A percentile compares a stretch with the other conserved stretches of the same genome.
Conservation (phyloP, 768 basidiomycete genomes). For the Auricularia sp. region DNA sequence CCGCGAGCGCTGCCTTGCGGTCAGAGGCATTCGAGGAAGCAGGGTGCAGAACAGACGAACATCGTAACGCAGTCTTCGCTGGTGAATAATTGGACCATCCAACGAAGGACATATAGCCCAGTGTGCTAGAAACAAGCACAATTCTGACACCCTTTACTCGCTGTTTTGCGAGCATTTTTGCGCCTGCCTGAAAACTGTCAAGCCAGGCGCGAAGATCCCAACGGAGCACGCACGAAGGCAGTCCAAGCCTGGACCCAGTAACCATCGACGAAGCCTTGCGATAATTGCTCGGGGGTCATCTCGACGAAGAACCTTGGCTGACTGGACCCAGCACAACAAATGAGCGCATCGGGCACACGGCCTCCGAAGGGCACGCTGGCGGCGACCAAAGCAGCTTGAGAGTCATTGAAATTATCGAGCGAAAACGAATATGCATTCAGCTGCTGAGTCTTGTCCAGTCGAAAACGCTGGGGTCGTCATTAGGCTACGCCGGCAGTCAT, state of each 20-base stretch:
- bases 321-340: slow-evolving; percentile 68
- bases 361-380: slow-evolving; percentile 47
- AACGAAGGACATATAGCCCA: slow-evolving; percentile 66
- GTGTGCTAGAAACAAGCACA: slow-evolving; percentile 62
- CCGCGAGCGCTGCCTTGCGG: slow-evolving; percentile 48
- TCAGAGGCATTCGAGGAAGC: too few relatives aligned
- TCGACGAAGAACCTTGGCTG: slow-evolving; percentile 74
- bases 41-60: slow-evolving; percentile 14
- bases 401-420: slow-evolving; percentile 40
- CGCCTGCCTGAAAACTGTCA: slow-evolving; percentile 41
- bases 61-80: slow-evolving; percentile 77
- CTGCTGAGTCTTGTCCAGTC: slow-evolving; percentile 17
- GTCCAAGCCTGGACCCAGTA: slow-evolving; percentile 51
- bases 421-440: slow-evolving; percentile 54
- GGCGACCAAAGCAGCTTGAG: slow-evolving; percentile 51
- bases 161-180: slow-evolving; percentile 53
- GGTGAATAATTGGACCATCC: slow-evolving; percentile 78
- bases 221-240: slow-evolving; percentile 32
- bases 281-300: slow-evolving; percentile 47
- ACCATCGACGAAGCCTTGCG: slow-evolving; percentile 41
- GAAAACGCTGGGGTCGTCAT: slow-evolving; percentile 10
- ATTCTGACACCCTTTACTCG: slow-evolving; percentile 51
- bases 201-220: neutral
- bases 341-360: slow-evolving; percentile 61
- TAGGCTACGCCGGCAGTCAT: neutral